Base-by-base conservation (phyloP, 306 rosid species). In the Cucurbita pepo region DNA sequence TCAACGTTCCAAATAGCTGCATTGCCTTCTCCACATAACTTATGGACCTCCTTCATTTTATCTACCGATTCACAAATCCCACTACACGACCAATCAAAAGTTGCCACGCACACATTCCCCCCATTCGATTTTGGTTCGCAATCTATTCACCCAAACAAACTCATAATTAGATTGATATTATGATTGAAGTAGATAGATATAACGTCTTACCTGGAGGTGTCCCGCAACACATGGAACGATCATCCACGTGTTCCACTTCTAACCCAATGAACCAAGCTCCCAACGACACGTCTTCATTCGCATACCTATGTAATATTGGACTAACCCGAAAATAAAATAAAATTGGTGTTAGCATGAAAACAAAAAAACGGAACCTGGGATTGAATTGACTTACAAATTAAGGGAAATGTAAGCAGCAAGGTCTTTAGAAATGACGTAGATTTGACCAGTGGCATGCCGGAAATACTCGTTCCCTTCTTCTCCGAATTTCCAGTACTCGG, bases 401-500 rank as follows among this genome's bases (percentile, higher is more conserved):
- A 59, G 82, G 11, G 96, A 83, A 48, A 93, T 88, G 74, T 93
- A 93, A 65, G 85, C 74, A 5, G 96, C 98, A 41, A 93, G 89
- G 80, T 93, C 98, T 75, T 81, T 93, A 13, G 98, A 93, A 75
- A 93, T 85, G 75, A 86, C 98, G 76, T 93, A 93, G 79, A 93
- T 73, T 85, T 93, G 98, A 73, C 98, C 98, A 5, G 98, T 93
- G 65, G 98, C 98, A 71, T 93, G 98, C 83, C 96, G 88, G 77
- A 93, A 93, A 69, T 93, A 93, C 66, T 84, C 87, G 82, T 93
- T 93, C 56, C 98, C 98, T 83, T 87, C 93, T 70, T 90, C 98
- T 21, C 98, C 98, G 78, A 93, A 90, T 59, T 90, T 93, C 98
- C 96, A 90, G 7, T 87, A 77, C 80, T 93, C 98, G 15, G 96